Evolutionary conservation across 2,329 filamentous ascomycete genomes (phyloP).

Genomic region (Talaromyces sp.): DNA sequence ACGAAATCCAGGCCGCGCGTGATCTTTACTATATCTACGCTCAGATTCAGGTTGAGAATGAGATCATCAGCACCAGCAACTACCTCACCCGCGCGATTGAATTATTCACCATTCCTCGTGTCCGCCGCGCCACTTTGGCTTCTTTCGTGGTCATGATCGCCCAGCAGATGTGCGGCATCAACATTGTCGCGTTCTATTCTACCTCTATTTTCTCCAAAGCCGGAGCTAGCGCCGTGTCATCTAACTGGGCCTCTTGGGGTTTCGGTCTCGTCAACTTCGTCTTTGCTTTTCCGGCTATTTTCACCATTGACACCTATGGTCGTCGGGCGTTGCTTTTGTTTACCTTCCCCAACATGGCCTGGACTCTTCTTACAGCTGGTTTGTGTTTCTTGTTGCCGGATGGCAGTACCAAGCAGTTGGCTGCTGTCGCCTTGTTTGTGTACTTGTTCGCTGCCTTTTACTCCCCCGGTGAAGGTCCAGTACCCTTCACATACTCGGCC

Average conservation of each 20-base stretch:
- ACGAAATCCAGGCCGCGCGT: conserved; percentile 58
- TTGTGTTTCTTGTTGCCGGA: conserved; percentile 54
- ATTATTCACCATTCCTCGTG: conserved; percentile 49
- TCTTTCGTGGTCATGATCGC: conserved; percentile 78
- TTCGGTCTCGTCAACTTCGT: conserved; percentile 65
- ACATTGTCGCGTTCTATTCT: conserved; percentile 74
- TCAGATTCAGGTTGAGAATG: conserved; percentile 49
- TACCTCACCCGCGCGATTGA: conserved; percentile 59
- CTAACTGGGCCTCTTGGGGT: conserved; percentile 62
- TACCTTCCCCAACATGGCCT: conserved; percentile 66
- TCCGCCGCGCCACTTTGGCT: conserved; percentile 65
- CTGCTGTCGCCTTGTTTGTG: conserved; percentile 58
- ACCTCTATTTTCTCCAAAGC: conserved; percentile 57
- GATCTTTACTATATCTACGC: conserved; percentile 61
- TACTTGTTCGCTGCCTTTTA: conserved; percentile 65
- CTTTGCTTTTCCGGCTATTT: conserved; percentile 63
- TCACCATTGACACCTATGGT: conserved; percentile 67
- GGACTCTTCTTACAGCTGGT: conserved; percentile 63
- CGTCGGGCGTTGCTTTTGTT: conserved; percentile 61
- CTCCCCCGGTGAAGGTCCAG: conserved; percentile 60
- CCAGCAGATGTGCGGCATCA: conserved; percentile 69
- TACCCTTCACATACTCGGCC: conserved; percentile 53
- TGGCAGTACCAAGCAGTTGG: conserved; percentile 47
- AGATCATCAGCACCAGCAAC: conserved; percentile 47
- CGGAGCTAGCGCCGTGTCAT: conserved; percentile 54